Evolutionary conservation across 208 protist species (phyloP), one percentile per base, ranked within the genome.

Genomic region (Trypanosoma mega): DNA sequence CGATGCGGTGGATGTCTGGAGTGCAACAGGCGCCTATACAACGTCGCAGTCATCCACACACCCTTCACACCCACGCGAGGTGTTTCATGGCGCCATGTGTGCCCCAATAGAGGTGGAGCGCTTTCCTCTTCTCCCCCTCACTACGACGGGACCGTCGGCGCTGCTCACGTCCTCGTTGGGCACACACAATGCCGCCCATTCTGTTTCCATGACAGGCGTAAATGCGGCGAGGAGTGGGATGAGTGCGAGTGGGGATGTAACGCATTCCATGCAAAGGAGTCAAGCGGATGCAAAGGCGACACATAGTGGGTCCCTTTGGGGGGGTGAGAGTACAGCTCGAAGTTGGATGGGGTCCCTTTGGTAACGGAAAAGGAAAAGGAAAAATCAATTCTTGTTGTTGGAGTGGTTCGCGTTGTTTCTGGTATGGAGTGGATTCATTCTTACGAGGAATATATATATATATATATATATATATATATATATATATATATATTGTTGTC

Each of bases 321-420:
- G 47, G 46, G 43, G 53, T 30, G 48, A 65, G 34, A 29, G 44
- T 23, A 52, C 4, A 21, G 30, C 9, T 23, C 47, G 45, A 18
- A 52, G 62, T 9, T 68, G 62, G 62, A 61, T 68, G 52, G 45
- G 47, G 0, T 63, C 63, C 0, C 48, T 61, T 1, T 70, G 63
- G 54, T 58, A 57, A 36, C 8, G 8, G 12, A 6, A 39, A 39
- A 39, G 6, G 12, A 12, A 39, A 12, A 12, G 8, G 34, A 16
- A 16, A 6, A 39, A 39, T 16, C 12, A 39, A 16, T 6, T 16
- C 34, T 39, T 39, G 12, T 12, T 16, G 8, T 39, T 39, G n/a
- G n/a, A n/a, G 34, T 39, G 34, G 34, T 6, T 12, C 6, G 6
- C 12, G 34, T 39, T 16, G 12, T 39, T 39, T 39, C 34, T 12